Percentiles rank a stretch among this genome's conserved stretches.
phyloP scores from a whole-genome alignment of 306 rosid genomes.

The Prunus dulcis region DNA sequence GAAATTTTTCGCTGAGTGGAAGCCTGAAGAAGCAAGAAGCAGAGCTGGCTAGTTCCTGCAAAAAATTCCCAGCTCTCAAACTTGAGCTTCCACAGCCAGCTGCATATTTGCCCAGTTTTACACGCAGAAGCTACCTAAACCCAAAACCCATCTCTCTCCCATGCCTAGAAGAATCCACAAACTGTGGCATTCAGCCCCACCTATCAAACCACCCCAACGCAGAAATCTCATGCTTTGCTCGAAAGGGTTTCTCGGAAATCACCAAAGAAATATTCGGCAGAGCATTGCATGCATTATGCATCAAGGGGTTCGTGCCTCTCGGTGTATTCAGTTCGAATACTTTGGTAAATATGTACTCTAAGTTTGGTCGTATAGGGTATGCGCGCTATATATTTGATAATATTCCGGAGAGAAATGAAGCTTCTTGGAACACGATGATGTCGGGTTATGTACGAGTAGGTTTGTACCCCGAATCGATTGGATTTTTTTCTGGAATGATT shows the following conservation, averaged over 20 bases:
- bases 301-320: constrained; percentile 50
- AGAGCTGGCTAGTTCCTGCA: constrained; percentile 47
- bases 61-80: constrained; percentile 33
- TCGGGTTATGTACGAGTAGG: constrained; percentile 68
- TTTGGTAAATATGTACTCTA: constrained; percentile 64
- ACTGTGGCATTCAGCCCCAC: constrained; percentile 17
- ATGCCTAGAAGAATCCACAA: constrained; percentile 39
- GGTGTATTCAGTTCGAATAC: constrained; percentile 62
- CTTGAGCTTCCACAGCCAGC: constrained; percentile 26
- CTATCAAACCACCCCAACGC: constrained; percentile 55
- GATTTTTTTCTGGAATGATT: constrained; percentile 53
- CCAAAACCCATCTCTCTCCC: constrained; percentile 16
- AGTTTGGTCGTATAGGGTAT: constrained; percentile 38
- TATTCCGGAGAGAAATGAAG: constrained; percentile 63
- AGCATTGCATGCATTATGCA: constrained; percentile 62
- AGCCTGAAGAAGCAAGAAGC: constrained; percentile 8
- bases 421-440: constrained; percentile 92
- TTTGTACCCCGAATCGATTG: constrained; percentile 43
- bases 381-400: constrained; percentile 62
- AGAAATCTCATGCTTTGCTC: constrained; percentile 60
- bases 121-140: constrained; percentile 23
- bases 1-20: background rate
- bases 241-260: constrained; percentile 73
- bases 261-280: constrained; percentile 52
- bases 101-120: constrained; percentile 5